Base-by-base conservation (phyloP, 805 yeast genomes). In the Wickerhamiella spandovensis region DNA sequence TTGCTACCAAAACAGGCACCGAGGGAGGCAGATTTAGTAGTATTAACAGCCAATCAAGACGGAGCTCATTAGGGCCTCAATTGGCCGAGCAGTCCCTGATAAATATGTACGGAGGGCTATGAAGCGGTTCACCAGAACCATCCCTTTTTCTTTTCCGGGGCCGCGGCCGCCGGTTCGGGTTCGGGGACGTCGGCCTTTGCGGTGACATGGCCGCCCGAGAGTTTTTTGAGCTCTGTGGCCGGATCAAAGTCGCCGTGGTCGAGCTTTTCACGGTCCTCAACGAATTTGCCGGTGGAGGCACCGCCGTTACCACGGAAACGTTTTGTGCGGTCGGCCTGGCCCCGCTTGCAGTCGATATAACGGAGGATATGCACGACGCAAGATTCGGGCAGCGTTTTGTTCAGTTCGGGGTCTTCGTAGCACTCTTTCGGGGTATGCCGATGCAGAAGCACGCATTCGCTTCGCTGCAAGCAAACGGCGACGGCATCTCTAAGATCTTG, bases 271-370 rank as follows among this genome's bases (percentile, higher is more conserved):
- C 83, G 84, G 48, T 86, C 85, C 52, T 86, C 90, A 60, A 89
- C 96, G 66, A 84, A 90, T 62, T 82, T 83, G 0, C 98, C 98
- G 6, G 95, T 85, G 12, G 95, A 86, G 43, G 85, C 68, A 0
- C 97, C 88, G 0, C 95, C 98, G 62, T 90, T 90, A 3, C 97
- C 97, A 61, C 87, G 74, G 68, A 90, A 84, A 57, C 98, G 75
- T 64, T 87, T 89, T 43, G 67, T 68, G 87, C 88, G 84, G 60
- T 89, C 97, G 49, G 89, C 84, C 61, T 82, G 81, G 12, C 97
- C 97, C 60, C 82, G 77, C 56, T 83, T 84, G 69, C 98, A 90
- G 52, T 89, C 95, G 72, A 89, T 71, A 62, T 85, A 90, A 5
- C 95, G 83, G 55, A 79, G 74, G 71, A 89, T 77, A 59, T 86